These are phyloP conservation scores for Penicillium polonicum DNA, from an alignment of 2,329 filamentous ascomycete species.

Conservation along the genomic window DNA sequence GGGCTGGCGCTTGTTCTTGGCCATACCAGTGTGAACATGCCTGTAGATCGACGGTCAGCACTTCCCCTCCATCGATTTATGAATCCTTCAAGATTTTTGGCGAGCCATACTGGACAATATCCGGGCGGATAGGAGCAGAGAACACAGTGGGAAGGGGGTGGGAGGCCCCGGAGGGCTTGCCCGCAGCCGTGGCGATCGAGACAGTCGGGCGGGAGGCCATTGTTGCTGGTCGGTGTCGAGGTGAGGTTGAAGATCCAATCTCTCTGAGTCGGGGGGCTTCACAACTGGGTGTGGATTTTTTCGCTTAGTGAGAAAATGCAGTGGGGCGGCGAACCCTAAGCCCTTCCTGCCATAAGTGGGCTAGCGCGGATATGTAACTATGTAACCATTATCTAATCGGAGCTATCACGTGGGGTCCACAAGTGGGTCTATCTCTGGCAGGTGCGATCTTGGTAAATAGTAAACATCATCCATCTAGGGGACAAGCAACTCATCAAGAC, in stretches of 20 bases:
- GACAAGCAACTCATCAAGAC: not conserved
- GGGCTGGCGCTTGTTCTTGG: conserved; percentile 99
- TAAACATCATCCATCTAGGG: not conserved
- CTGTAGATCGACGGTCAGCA: conserved; percentile 46
- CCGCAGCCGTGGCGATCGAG: conserved; percentile 95
- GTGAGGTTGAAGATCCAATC: conserved; percentile 40
- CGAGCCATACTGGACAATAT: conserved; percentile 84
- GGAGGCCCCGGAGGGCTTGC: conserved; percentile 83
- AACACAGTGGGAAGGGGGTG: conserved; percentile 96
- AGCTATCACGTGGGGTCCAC: not conserved
- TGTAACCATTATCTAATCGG: conserved; percentile 1
- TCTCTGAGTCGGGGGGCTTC: conserved; percentile 28
- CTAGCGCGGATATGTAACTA: not conserved
- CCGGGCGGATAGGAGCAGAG: conserved; percentile 92
- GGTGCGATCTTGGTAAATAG: not conserved
- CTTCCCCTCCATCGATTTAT: conserved; percentile 16
- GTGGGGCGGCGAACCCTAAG: conserved; percentile 38
- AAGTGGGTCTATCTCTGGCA: not conserved
- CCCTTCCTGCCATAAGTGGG: conserved; percentile 28
- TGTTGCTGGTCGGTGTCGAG: conserved; percentile 50
- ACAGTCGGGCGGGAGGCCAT: conserved; percentile 98
- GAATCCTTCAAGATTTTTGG: conserved; percentile 16
- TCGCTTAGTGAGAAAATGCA: conserved; percentile 39
- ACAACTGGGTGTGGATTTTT: conserved; percentile 40
- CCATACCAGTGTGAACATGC: conserved; percentile 93